Evolutionary conservation across 441 rosid genomes (phyloP).

Genomic region (Brassica balearica): DNA sequence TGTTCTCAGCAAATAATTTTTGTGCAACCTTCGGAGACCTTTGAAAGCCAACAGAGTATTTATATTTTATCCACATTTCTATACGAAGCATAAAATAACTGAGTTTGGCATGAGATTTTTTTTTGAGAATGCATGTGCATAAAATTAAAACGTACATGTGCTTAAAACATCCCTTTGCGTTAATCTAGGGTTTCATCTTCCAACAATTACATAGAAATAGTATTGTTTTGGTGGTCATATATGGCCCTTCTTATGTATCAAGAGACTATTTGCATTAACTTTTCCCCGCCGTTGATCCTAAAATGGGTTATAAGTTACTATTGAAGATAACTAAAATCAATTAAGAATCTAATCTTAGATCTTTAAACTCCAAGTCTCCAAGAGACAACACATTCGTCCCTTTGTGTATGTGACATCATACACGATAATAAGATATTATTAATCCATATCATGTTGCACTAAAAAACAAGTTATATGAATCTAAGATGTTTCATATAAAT

Average conservation of each 20-base stretch:
- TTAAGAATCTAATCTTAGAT: constrained; percentile 38
- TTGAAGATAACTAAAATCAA: constrained; percentile 28
- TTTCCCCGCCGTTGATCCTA: constrained; percentile 24
- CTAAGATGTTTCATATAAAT: constrained; percentile 36
- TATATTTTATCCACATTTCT: neutral
- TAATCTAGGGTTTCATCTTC: constrained; percentile 36
- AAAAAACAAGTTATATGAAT: constrained; percentile 15
- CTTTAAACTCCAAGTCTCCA: constrained; percentile 37
- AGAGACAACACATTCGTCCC: constrained; percentile 31
- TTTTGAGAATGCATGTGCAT: constrained; percentile 30
- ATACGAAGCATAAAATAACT: constrained; percentile 19
- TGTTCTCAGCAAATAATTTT: neutral
- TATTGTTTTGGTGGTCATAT: constrained; percentile 2
- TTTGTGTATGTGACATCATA: constrained; percentile 32
- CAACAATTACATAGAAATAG: constrained; percentile 1
- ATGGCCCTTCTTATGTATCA: constrained; percentile 36
- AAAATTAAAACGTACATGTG: constrained; percentile 40
- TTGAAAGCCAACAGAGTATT: constrained; percentile 30
- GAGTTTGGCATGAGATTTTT: constrained; percentile 17
- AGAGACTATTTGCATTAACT: constrained; percentile 25
- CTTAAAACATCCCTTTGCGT: constrained; percentile 43
- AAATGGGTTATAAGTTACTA: constrained; percentile 24
- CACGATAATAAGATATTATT: neutral
- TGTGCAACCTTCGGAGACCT: constrained; percentile 34
- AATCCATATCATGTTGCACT: neutral